Evolutionary conservation across 306 rosid genomes (phyloP).

Genomic region (Urtica urens): DNA sequence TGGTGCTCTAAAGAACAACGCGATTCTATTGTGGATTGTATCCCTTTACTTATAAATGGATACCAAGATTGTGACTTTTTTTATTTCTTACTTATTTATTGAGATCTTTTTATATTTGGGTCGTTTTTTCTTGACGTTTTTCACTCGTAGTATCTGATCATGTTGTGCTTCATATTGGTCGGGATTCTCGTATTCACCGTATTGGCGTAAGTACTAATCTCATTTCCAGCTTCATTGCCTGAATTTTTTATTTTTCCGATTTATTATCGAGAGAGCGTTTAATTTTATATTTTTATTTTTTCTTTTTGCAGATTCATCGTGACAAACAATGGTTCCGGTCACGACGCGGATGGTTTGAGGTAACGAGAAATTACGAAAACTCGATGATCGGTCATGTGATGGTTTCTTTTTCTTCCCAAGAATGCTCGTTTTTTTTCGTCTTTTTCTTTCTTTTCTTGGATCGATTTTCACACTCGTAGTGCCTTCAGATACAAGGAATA

Average conservation of each 20-base stretch:
- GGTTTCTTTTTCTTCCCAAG: not conserved
- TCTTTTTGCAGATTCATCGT: constrained; percentile 79
- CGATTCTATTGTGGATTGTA: constrained; percentile 80
- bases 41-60: constrained; percentile 32
- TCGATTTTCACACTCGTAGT: constrained; percentile 11
- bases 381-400: not conserved
- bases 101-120: constrained; percentile 1
- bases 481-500: constrained; percentile 91
- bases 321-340: constrained; percentile 87
- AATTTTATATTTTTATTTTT: not conserved
- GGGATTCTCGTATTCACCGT: constrained; percentile 87
- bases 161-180: constrained; percentile 61
- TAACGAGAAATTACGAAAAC: constrained; percentile 13
- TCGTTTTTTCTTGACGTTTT: constrained; percentile 54
- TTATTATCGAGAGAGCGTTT: not conserved
- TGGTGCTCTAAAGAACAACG: constrained; percentile 68
- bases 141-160: constrained; percentile 57
- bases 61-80: not conserved
- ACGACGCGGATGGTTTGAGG: constrained; percentile 66
- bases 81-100: not conserved
- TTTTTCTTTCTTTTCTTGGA: not conserved
- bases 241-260: not conserved
- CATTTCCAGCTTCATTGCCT: not conserved
- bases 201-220: constrained; percentile 60
- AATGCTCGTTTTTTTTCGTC: not conserved